A percentile compares a stretch with the other conserved stretches of the same genome.
Evolutionary conservation across 257 asterid species (phyloP).

Genomic region (Phtheirospermum japonicum): DNA sequence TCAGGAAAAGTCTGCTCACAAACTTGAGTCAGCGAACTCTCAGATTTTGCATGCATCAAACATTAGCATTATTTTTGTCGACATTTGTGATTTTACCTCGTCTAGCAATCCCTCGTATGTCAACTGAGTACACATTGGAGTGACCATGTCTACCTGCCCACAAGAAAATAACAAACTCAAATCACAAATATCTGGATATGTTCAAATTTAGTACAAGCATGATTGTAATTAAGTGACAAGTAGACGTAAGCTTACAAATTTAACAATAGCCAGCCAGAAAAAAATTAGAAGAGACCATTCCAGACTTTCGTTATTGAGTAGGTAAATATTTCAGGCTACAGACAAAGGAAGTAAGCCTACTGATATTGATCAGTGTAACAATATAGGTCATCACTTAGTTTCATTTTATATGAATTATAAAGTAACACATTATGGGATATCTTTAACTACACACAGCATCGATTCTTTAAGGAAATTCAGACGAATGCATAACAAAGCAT

Average conservation of each 20-base stretch:
- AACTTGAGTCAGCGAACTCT: neutral
- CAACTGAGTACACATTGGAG: slow-evolving; percentile 95
- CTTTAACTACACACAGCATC: too few relatives aligned
- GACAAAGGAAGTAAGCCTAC: slow-evolving; percentile 5
- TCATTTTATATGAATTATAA: neutral
- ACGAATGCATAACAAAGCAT: too few relatives aligned
- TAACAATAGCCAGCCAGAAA: slow-evolving; percentile 1
- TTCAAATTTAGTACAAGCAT: neutral
- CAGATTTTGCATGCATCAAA: neutral
- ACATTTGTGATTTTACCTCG: slow-evolving; percentile 53
- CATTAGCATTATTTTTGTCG: neutral
- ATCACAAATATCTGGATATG: slow-evolving; percentile 19
- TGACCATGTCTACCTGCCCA: slow-evolving; percentile 95
- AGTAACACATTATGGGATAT: neutral
- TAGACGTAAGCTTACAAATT: neutral
- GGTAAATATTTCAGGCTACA: neutral
- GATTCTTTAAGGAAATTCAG: too few relatives aligned
- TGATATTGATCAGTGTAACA: neutral
- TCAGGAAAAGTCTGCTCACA: slow-evolving; percentile 13
- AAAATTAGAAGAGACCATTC: neutral
- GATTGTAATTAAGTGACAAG: slow-evolving; percentile 21
- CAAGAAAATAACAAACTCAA: slow-evolving; percentile 28
- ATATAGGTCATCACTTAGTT: neutral
- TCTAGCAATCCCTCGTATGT: slow-evolving; percentile 94
- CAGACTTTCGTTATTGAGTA: neutral